These are phyloP conservation scores for Melanopsichium pennsylvanicum DNA, from an alignment of 1,284 basidiomycete species.

Conservation along the genomic window DNA sequence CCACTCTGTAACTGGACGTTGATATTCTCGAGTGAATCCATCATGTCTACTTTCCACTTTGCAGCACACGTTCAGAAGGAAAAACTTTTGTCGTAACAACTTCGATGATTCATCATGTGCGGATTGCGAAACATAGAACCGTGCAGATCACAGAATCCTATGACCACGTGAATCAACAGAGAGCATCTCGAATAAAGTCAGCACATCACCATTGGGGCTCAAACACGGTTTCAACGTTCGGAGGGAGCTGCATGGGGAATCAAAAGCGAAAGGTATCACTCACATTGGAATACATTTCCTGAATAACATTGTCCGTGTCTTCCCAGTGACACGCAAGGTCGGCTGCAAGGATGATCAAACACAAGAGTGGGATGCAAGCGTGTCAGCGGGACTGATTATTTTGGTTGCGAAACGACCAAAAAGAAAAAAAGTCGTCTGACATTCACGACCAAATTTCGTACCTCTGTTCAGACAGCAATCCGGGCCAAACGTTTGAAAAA, in stretches of 20 bases:
- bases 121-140: slow-evolving; percentile 47
- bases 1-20: no score
- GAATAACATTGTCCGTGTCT: slow-evolving; percentile 48
- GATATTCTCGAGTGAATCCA: no score
- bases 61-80: no score
- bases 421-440: no score
- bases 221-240: not conserved
- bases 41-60: no score
- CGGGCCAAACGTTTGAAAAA: no score
- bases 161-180: not conserved
- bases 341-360: slow-evolving; percentile 31
- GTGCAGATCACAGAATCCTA: slow-evolving; percentile 53
- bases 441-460: no score
- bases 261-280: not conserved
- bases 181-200: no score
- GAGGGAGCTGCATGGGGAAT: not conserved
- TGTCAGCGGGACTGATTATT: no score
- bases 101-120: no score
- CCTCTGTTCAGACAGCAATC: not conserved
- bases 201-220: not conserved
- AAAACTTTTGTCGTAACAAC: no score
- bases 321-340: slow-evolving; percentile 58
- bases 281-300: slow-evolving; percentile 52
- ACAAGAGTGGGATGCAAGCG: not conserved
- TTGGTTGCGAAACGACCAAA: no score